Conservation (phyloP, 352 stramenopile species). For the Pythium monospermum region DNA sequence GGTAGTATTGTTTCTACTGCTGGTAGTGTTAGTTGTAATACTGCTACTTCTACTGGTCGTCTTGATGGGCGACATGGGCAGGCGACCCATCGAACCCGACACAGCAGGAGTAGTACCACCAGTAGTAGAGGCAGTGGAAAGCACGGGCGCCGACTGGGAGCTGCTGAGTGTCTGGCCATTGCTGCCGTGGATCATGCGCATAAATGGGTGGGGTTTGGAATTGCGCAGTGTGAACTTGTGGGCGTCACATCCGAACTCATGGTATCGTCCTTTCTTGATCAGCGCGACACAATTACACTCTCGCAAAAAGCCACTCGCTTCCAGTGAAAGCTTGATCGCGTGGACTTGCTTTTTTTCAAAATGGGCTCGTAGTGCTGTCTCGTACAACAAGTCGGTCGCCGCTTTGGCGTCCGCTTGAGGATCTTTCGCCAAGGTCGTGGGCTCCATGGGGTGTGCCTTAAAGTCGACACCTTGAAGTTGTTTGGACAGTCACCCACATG, state of each 20-base stretch:
- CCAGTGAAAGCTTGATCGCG: constrained; percentile 10
- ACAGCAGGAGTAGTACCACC: too few relatives aligned
- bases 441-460: too few relatives aligned
- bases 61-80: constrained; percentile 17
- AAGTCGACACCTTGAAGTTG: too few relatives aligned
- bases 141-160: constrained; percentile 9
- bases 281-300: constrained; percentile 41
- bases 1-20: too few relatives aligned
- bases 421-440: too few relatives aligned
- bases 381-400: constrained; percentile 11
- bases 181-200: constrained; percentile 1
- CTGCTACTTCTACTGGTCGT: too few relatives aligned
- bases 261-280: constrained; percentile 48
- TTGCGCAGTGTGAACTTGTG: constrained; percentile 59
- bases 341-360: constrained; percentile 14
- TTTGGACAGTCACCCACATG: too few relatives aligned
- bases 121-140: too few relatives aligned
- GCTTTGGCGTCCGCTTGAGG: neutral
- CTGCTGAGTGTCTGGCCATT: neutral
- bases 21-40: too few relatives aligned
- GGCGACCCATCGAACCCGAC: constrained; percentile 1
- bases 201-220: constrained; percentile 36
- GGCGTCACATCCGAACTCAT: constrained; percentile 39
- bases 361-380: constrained; percentile 13
- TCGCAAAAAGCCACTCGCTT: constrained; percentile 6